Base-by-base conservation (phyloP, 2,329 filamentous ascomycete species). In the Aspergillus sp. region DNA sequence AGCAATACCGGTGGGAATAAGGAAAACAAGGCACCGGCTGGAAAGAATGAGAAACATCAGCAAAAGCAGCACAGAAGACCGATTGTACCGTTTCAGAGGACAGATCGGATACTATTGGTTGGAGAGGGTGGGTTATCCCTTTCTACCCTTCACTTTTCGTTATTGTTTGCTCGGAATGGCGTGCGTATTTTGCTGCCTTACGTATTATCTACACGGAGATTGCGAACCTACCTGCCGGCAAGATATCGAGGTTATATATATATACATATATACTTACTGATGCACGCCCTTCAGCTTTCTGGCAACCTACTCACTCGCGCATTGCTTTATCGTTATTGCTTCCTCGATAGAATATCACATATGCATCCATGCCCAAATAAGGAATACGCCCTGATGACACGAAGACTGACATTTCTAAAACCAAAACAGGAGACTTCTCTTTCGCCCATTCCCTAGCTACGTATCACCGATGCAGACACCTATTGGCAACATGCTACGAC, bases 401-500 rank as follows among this genome's bases (percentile, higher is more conserved):
- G 27, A 46, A 55, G 23, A 24, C 45, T 55, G 31, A 49, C 46
- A 11, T 27, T 45, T 33, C 14, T 33, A 27, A 41, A 46, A 37
- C 7, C 39, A 15, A 48, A n/a, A 44, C 21, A 79, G 76, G 77
- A 17, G 78, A 81, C 53, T 80, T 81, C 60, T 80, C 79, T 17
- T 81, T 80, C 64, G 73, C 77, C 14, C 69, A 72, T 50, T 79
- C 79, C 5, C 65, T 81, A 24, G 71, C 73, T 49, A 70, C 63
- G 24, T 70, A 77, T 59, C 73, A 80, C 64, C 69, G 69, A 56
- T 79, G 76, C 62, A 71, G 66, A 49, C 66, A 70, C 44, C 59
- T 80, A 8, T 66, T 75, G 27, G 76, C 78, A 8, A 80, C 78
- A 35, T 76, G 75, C 62, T 80, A 78, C 59, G 79, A 81, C 61